These are phyloP conservation scores for Cryptococcus jaspeensis DNA, from an alignment of 1,284 basidiomycete species.

Conservation along the genomic window DNA sequence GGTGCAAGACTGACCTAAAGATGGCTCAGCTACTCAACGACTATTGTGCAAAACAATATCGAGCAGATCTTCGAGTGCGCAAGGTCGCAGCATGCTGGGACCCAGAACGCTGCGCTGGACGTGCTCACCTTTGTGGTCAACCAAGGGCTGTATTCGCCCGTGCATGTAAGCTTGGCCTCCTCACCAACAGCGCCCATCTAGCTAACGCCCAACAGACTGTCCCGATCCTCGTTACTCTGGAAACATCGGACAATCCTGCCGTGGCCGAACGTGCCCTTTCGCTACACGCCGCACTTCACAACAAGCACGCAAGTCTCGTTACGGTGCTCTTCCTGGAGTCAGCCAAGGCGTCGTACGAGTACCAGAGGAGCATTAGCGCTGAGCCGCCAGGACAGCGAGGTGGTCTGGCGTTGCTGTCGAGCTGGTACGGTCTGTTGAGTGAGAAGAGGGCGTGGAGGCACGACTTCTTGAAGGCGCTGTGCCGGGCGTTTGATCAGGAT, in stretches of 20 bases:
- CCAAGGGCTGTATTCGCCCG: constrained; percentile 91
- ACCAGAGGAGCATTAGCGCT: constrained; percentile 64
- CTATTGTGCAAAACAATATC: constrained; percentile 89
- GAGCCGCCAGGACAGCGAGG: constrained; percentile 44
- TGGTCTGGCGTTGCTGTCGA: constrained; percentile 66
- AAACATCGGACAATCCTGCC: constrained; percentile 67
- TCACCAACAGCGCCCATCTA: background rate
- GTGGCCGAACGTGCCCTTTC: constrained; percentile 74
- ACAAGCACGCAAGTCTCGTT: constrained; percentile 84
- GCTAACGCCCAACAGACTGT: constrained; percentile 62
- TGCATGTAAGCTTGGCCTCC: constrained; percentile 60
- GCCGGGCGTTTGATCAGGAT: constrained; percentile 75
- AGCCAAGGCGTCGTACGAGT: constrained; percentile 75
- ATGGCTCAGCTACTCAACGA: constrained; percentile 74
- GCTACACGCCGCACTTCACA: constrained; percentile 77
- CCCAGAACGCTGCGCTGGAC: constrained; percentile 83
- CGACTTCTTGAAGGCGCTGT: constrained; percentile 80
- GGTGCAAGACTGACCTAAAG: constrained; percentile 4
- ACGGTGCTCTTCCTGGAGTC: constrained; percentile 80
- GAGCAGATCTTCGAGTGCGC: constrained; percentile 77
- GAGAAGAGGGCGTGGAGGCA: constrained; percentile 82
- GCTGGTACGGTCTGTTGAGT: constrained; percentile 86
- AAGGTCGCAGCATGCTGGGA: constrained; percentile 64
- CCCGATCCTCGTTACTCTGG: constrained; percentile 87
- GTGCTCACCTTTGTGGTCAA: constrained; percentile 88